These are phyloP conservation scores for Yamadazyma takamatsuzukensis DNA, from an alignment of 805 yeast genomes.

Conservation along the genomic window DNA sequence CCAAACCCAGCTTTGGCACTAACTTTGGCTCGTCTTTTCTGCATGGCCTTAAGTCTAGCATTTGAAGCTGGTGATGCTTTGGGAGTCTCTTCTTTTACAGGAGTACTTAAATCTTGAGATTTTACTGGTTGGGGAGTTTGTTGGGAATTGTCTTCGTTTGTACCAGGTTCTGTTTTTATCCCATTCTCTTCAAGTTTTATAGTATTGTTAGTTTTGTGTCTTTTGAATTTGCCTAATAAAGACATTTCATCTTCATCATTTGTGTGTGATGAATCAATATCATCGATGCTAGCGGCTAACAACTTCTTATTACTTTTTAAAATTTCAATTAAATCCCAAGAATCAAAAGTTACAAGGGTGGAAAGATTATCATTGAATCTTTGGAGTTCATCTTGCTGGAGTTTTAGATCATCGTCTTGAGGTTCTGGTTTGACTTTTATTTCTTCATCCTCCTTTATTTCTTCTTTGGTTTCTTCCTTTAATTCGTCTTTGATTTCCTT, in stretches of 20 bases:
- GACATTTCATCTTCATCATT: slow-evolving; percentile 19
- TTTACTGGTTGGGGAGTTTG: neutral
- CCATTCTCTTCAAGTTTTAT: slow-evolving; percentile 12
- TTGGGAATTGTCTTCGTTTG: neutral
- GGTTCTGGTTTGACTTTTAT: slow-evolving; percentile 15
- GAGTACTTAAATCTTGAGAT: neutral
- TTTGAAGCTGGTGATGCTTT: slow-evolving; percentile 30
- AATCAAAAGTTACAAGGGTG: slow-evolving; percentile 44
- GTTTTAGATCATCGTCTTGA: slow-evolving; percentile 24
- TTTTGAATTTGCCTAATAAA: slow-evolving; percentile 45
- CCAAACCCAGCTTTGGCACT: slow-evolving; percentile 50
- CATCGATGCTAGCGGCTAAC: slow-evolving; percentile 45
- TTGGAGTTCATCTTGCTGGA: slow-evolving; percentile 41
- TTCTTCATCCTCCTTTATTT: slow-evolving; percentile 1
- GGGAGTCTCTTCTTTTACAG: slow-evolving; percentile 10
- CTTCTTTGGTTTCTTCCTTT: slow-evolving; percentile 17
- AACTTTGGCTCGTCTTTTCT: slow-evolving; percentile 82
- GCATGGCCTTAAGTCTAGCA: slow-evolving; percentile 89
- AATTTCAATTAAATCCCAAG: slow-evolving; percentile 48
- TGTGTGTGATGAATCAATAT: slow-evolving; percentile 9
- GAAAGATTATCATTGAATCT: slow-evolving; percentile 38
- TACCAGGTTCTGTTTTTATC: slow-evolving; percentile 1
- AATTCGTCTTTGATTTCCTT: neutral
- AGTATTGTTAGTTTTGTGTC: slow-evolving; percentile 42
- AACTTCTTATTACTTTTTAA: slow-evolving; percentile 51